phyloP scores from a whole-genome alignment of 2,329 filamentous ascomycete genomes.

The Coleophoma crateriformis region DNA sequence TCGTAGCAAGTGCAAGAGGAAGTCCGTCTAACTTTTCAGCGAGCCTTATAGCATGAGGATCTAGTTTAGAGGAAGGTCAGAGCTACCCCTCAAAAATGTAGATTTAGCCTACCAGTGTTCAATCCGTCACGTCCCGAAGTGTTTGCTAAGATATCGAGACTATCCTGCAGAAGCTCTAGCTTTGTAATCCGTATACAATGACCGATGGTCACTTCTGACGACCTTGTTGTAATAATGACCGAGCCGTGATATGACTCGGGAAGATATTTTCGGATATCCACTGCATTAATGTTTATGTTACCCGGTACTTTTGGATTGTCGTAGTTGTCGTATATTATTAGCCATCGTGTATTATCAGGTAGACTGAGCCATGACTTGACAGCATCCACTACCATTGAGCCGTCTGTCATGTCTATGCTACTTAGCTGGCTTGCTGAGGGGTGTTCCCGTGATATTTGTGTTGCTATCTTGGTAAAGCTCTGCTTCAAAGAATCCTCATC shows the following conservation, averaged over 20 bases:
- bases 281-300: slow-evolving; percentile 2
- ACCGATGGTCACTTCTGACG: slow-evolving; percentile 6
- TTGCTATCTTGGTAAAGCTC: slow-evolving; percentile 21
- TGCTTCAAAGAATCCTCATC: slow-evolving; percentile 29
- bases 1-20: slow-evolving; percentile 39
- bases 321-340: slow-evolving; percentile 30
- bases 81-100: background rate
- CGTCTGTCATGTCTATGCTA: slow-evolving; percentile 1
- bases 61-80: slow-evolving; percentile 2
- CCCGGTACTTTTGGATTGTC: slow-evolving; percentile 14
- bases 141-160: slow-evolving; percentile 5
- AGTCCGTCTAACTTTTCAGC: slow-evolving; percentile 30
- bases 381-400: slow-evolving; percentile 3
- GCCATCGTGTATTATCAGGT: slow-evolving; percentile 23
- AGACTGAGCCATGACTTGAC: slow-evolving; percentile 5
- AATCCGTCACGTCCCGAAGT: slow-evolving; percentile 4
- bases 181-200: slow-evolving; percentile 1
- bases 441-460: slow-evolving; percentile 3
- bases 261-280: slow-evolving; percentile 6
- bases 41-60: slow-evolving; percentile 6
- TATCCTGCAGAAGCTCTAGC: slow-evolving; percentile 1
- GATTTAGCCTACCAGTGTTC: slow-evolving; percentile 3
- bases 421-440: slow-evolving; percentile 2
- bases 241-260: slow-evolving; percentile 7
- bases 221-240: slow-evolving; percentile 14